Evolutionary conservation across 768 basidiomycete genomes (phyloP).

Genomic region (Leccinum pellstonianum): DNA sequence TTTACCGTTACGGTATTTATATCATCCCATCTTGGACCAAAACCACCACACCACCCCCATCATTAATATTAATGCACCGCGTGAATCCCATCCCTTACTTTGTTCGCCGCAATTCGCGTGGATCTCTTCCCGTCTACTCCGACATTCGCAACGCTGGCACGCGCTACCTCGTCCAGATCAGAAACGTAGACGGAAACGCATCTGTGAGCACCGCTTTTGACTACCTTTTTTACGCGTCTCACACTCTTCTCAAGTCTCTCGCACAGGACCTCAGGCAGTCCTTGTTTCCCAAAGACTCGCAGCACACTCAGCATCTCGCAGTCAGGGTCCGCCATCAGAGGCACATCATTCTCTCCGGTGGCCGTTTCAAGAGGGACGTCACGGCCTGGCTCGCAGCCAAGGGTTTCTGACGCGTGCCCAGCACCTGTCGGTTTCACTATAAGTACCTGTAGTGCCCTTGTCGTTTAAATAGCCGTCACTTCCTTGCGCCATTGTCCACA

Average conservation of each 20-base stretch:
- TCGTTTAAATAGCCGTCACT: slow-evolving; percentile 18
- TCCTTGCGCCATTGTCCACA: not conserved
- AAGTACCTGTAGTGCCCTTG: slow-evolving; percentile 8
- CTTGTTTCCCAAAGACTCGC: slow-evolving; percentile 48
- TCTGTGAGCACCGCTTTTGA: slow-evolving; percentile 42
- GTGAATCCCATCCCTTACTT: slow-evolving; percentile 43
- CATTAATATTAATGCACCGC: slow-evolving; percentile 9
- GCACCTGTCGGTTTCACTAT: slow-evolving; percentile 11
- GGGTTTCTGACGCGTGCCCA: slow-evolving; percentile 51
- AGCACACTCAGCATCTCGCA: slow-evolving; percentile 49
- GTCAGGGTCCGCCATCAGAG: slow-evolving; percentile 47
- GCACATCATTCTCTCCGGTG: slow-evolving; percentile 60
- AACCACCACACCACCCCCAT: slow-evolving; percentile 8
- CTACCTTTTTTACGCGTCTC: not conserved
- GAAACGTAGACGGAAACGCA: slow-evolving; percentile 65
- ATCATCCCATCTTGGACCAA: slow-evolving; percentile 2
- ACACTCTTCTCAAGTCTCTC: slow-evolving; percentile 43
- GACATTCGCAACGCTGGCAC: slow-evolving; percentile 68
- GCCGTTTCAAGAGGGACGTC: slow-evolving; percentile 61
- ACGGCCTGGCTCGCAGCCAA: slow-evolving; percentile 59
- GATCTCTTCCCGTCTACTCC: slow-evolving; percentile 73
- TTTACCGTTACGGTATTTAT: slow-evolving; percentile 1
- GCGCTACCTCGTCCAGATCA: slow-evolving; percentile 55
- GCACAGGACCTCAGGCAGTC: slow-evolving; percentile 53
- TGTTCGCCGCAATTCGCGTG: slow-evolving; percentile 63